Evolutionary conservation across 2,329 filamentous ascomycete genomes (phyloP), one percentile per base, ranked within the genome.

Genomic region (Xylariaceae sp.): DNA sequence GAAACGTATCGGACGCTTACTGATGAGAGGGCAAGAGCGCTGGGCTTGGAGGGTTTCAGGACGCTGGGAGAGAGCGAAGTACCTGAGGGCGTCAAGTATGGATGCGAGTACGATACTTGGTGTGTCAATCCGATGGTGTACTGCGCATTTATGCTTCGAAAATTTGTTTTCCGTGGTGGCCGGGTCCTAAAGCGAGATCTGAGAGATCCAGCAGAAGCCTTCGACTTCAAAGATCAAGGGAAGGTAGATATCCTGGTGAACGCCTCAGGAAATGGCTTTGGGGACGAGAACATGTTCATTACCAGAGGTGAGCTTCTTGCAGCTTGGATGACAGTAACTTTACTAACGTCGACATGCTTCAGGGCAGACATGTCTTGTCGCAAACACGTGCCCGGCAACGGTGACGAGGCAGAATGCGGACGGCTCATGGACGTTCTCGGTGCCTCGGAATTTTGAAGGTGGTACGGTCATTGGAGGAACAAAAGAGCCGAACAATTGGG

Each of bases 391-490:
- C 26, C 45, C 57, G 3, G 61, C 60, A 1, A 57, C 58, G 0
- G 66, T 85, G 16, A 85, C 82, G 3, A 69, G 75, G 19, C 79
- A 86, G 50, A 76, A 79, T 52, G 67, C 68, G 1, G 79, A 85
- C 54, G 81, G 81, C 0, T 72, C 67, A 8, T 83, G 79, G 78
- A 71, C 73, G 1, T 84, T 85, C 48, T 72, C 73, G 34, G 76
- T 85, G 4, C 79, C 81, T 1, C 71, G 82, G 2, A 74, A 72
- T 8, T 74, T 80, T 19, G 67, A 76, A 26, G 81, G 81, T 3
- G 81, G 81, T 3, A 85, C 81, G 0, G 67, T 85, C 30, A 74
- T 85, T 16, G 82, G 81, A 4, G 81, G 81, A 0, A 85, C 80
- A 9, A 84, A 83, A 56, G 74, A 84, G 53, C 68, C 71, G 1